These are phyloP conservation scores for Sporobolomyces phaffii DNA, from an alignment of 768 basidiomycete species.

Conservation along the genomic window DNA sequence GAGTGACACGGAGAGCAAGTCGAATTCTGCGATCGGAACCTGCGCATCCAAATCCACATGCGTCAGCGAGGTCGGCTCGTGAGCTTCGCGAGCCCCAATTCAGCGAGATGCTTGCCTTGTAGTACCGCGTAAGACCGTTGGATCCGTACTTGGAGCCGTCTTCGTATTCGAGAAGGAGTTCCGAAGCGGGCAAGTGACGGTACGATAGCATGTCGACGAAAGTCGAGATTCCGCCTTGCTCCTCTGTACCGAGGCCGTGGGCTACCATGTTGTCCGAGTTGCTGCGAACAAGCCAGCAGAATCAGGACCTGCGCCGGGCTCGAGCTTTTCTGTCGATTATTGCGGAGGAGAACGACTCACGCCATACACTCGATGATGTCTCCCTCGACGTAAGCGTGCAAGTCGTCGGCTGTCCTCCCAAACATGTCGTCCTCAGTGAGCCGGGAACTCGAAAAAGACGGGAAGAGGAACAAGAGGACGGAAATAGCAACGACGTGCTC, in stretches of 20 bases:
- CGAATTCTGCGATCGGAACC: constrained; percentile 39
- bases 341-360: no score
- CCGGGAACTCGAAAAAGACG: not conserved
- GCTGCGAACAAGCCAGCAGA: not conserved
- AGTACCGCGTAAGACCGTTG: constrained; percentile 27
- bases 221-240: constrained; percentile 33
- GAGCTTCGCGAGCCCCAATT: no score
- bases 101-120: no score
- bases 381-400: constrained; percentile 40
- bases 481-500: no score
- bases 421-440: not conserved
- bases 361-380: constrained; percentile 42
- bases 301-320: no score
- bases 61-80: no score
- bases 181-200: constrained; percentile 36
- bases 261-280: constrained; percentile 35
- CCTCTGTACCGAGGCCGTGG: constrained; percentile 35
- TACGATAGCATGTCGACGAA: constrained; percentile 41
- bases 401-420: constrained; percentile 24
- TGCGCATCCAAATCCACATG: no score
- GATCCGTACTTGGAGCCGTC: constrained; percentile 19
- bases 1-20: constrained; percentile 27
- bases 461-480: no score
- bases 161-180: constrained; percentile 28
- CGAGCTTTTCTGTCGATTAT: no score